Conservation (phyloP, 2,329 filamentous ascomycete genomes). For the Sclerotinia trifoliorum region DNA sequence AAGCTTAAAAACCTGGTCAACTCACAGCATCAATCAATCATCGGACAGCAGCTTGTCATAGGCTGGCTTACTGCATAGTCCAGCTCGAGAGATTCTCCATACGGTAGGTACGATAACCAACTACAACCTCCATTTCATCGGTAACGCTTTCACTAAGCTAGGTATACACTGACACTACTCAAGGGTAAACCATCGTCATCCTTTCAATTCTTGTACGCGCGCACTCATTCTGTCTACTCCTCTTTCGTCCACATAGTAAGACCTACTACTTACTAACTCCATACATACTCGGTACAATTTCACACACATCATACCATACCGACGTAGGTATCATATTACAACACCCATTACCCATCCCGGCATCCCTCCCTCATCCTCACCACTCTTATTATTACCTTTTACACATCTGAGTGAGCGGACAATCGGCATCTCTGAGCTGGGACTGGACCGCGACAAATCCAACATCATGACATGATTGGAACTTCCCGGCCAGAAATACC, state of each 20-base stretch:
- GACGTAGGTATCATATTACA: background rate
- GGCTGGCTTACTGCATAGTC: slow-evolving; percentile 5
- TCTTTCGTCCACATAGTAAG: background rate
- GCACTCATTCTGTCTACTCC: background rate
- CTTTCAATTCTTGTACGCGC: background rate
- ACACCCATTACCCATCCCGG: background rate
- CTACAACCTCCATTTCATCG: background rate
- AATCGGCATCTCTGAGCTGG: background rate
- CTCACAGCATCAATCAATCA: background rate
- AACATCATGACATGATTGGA: background rate
- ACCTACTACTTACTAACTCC: too few species aligned
- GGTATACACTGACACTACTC: background rate
- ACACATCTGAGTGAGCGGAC: background rate
- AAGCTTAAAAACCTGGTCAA: background rate
- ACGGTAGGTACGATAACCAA: background rate
- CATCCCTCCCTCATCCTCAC: background rate
- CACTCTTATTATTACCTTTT: background rate
- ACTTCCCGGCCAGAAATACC: background rate
- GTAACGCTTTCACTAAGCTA: background rate
- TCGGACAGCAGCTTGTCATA: background rate
- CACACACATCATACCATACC: background rate
- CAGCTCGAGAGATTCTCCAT: slow-evolving; percentile 1
- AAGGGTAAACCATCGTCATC: background rate
- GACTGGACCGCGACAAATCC: background rate
- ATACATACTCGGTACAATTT: background rate